These are phyloP conservation scores for Mycena pura DNA, from an alignment of 768 basidiomycete genomes.

Conservation along the genomic window DNA sequence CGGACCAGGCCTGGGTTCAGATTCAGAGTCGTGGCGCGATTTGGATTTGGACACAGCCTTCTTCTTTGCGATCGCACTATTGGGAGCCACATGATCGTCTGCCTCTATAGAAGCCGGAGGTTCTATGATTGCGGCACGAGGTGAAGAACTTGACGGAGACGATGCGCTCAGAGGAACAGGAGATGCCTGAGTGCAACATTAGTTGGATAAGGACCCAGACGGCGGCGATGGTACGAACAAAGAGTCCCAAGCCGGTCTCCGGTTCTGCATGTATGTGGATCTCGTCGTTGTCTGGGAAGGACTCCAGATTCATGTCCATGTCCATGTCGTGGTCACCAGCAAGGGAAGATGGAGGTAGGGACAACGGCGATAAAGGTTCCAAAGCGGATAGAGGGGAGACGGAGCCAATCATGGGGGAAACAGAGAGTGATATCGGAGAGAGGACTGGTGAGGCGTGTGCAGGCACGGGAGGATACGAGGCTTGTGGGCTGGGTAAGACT, in stretches of 20 bases:
- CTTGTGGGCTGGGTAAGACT: conserved; percentile 24
- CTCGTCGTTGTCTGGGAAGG: conserved; percentile 22
- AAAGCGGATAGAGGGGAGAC: conserved; percentile 35
- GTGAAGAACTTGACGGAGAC: not conserved
- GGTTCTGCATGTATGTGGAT: conserved; percentile 9
- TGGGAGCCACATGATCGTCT: conserved; percentile 9
- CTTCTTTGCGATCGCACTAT: conserved; percentile 7
- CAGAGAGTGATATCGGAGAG: conserved; percentile 48
- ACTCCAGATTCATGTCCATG: conserved; percentile 25
- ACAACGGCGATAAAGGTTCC: conserved; percentile 22
- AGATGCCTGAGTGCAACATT: conserved; percentile 8
- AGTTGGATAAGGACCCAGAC: conserved; percentile 33
- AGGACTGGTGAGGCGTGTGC: conserved; percentile 46
- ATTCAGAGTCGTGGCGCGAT: not conserved
- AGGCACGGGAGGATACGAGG: conserved; percentile 29
- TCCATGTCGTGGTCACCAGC: conserved; percentile 26
- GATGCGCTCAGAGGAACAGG: conserved; percentile 1
- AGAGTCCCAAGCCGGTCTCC: conserved; percentile 23
- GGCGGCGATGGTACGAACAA: conserved; percentile 29
- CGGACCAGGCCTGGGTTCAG: not conserved
- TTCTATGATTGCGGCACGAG: not conserved
- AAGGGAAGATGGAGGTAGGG: conserved; percentile 20
- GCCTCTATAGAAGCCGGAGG: not conserved
- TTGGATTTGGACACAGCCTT: not conserved
- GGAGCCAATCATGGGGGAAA: conserved; percentile 45